These are phyloP conservation scores for Chamaecyparis obtusa DNA, from an alignment of 75 land plant genomes.

Conservation along the genomic window DNA sequence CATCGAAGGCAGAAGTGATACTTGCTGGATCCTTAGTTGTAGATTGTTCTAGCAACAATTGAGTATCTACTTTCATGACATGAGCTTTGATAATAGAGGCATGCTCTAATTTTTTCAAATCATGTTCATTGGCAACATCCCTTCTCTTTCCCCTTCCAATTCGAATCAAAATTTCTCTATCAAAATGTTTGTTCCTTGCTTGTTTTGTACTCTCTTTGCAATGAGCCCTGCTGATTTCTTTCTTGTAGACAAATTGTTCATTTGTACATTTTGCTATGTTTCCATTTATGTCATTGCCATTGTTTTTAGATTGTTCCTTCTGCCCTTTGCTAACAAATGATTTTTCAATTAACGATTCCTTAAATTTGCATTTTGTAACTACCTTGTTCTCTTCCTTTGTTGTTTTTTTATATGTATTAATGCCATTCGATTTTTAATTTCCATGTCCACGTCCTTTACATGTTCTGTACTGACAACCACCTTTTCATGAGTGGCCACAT, in stretches of 20 bases:
- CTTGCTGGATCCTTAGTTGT: background rate
- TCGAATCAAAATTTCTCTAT: slow-evolving; percentile 16
- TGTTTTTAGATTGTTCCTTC: slow-evolving; percentile 21
- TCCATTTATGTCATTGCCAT: slow-evolving; percentile 16
- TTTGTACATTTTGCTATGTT: slow-evolving; percentile 30
- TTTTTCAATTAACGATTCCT: slow-evolving; percentile 21
- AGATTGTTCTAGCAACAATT: background rate
- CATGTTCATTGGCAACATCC: slow-evolving; percentile 10
- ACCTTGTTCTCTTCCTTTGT: slow-evolving; percentile 20
- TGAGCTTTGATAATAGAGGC: slow-evolving; percentile 15
- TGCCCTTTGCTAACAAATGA: background rate
- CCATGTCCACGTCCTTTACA: slow-evolving; percentile 16
- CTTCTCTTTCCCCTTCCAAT: slow-evolving; percentile 20
- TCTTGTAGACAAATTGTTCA: slow-evolving; percentile 31
- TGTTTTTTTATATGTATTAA: background rate
- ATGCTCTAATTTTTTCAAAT: slow-evolving; percentile 1
- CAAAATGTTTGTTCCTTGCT: background rate
- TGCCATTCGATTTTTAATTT: slow-evolving; percentile 15
- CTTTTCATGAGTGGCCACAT: slow-evolving; percentile 10
- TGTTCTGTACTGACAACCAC: slow-evolving; percentile 9
- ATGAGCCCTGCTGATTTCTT: slow-evolving; percentile 17
- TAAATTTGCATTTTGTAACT: slow-evolving; percentile 1
- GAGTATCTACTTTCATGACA: no score
- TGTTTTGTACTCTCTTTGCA: slow-evolving; percentile 27
- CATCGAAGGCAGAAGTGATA: slow-evolving; percentile 25